A percentile compares a stretch with the other conserved stretches of the same genome.
phyloP scores from a whole-genome alignment of 805 yeast genomes.

The Candida ulmi region DNA sequence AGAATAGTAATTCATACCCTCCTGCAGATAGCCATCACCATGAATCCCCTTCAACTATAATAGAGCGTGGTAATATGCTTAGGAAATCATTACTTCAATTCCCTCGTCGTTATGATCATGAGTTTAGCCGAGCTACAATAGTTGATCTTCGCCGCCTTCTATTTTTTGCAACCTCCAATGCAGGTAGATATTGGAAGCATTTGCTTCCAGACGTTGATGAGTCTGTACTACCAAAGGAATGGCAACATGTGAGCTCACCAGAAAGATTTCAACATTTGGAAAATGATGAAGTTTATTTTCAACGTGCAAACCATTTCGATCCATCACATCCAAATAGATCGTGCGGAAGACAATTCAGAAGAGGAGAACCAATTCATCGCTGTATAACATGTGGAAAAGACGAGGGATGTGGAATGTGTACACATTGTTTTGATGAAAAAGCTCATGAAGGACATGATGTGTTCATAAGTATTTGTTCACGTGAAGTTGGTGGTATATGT shows the following conservation, averaged over 20 bases:
- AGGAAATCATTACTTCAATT: conserved; percentile 32
- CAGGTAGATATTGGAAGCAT: conserved; percentile 33
- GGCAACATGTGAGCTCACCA: conserved; percentile 18
- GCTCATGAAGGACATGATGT: conserved; percentile 72
- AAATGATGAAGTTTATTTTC: conserved; percentile 15
- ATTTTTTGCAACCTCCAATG: conserved; percentile 35
- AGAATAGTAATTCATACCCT: too few species aligned
- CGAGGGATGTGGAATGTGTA: conserved; percentile 81
- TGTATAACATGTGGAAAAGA: conserved; percentile 74
- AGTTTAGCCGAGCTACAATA: conserved; percentile 25
- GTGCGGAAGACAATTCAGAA: conserved; percentile 64
- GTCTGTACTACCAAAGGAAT: conserved; percentile 15
- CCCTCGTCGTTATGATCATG: conserved; percentile 30
- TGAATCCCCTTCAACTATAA: conserved; percentile 10
- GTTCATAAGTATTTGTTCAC: conserved; percentile 53
- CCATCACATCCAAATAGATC: conserved; percentile 57
- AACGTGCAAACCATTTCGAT: conserved; percentile 13
- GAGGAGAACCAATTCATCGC: conserved; percentile 79
- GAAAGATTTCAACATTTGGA: conserved; percentile 20
- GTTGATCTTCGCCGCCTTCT: conserved; percentile 36
- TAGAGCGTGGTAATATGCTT: conserved; percentile 18
- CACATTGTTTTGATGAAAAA: conserved; percentile 63
- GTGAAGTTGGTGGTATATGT: conserved; percentile 53
- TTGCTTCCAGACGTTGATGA: conserved; percentile 30
- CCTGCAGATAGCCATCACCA: too few species aligned